These are phyloP conservation scores for Xylariaceae sp. DNA, from an alignment of 2,329 filamentous ascomycete genomes.

Conservation along the genomic window DNA sequence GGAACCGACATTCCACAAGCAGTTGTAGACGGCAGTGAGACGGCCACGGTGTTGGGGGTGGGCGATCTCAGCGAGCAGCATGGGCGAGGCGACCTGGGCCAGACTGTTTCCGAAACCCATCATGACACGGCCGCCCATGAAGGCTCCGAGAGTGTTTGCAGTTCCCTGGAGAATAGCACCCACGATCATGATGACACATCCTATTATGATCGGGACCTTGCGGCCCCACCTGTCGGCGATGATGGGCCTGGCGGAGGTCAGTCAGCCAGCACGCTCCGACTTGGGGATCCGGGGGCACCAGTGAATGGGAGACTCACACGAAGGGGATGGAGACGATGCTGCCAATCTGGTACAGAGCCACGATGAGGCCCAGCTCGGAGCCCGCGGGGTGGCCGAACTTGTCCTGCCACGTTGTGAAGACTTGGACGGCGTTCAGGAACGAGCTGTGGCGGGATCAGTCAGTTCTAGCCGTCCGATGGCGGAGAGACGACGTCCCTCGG, in stretches of 20 bases:
- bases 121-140: constrained; percentile 50
- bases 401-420: constrained; percentile 35
- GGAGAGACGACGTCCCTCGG: neutral
- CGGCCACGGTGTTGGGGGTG: constrained; percentile 48
- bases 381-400: constrained; percentile 41
- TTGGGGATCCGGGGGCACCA: too few species aligned
- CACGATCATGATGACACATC: constrained; percentile 42
- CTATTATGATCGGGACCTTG: constrained; percentile 37
- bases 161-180: constrained; percentile 51
- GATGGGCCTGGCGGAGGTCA: constrained; percentile 36
- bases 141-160: constrained; percentile 34
- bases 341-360: constrained; percentile 53
- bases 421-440: constrained; percentile 37
- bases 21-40: constrained; percentile 48
- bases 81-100: constrained; percentile 42
- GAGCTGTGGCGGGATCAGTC: constrained; percentile 23
- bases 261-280: constrained; percentile 6
- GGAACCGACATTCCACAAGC: constrained; percentile 39
- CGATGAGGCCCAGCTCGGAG: constrained; percentile 42
- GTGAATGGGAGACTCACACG: constrained; percentile 31
- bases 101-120: constrained; percentile 50
- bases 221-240: constrained; percentile 47
- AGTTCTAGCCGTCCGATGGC: neutral
- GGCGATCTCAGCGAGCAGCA: constrained; percentile 44
- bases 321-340: constrained; percentile 49